A percentile compares a stretch with the other conserved stretches of the same genome.
Conservation (phyloP, 441 rosid species). For the Erodium texanum region DNA sequence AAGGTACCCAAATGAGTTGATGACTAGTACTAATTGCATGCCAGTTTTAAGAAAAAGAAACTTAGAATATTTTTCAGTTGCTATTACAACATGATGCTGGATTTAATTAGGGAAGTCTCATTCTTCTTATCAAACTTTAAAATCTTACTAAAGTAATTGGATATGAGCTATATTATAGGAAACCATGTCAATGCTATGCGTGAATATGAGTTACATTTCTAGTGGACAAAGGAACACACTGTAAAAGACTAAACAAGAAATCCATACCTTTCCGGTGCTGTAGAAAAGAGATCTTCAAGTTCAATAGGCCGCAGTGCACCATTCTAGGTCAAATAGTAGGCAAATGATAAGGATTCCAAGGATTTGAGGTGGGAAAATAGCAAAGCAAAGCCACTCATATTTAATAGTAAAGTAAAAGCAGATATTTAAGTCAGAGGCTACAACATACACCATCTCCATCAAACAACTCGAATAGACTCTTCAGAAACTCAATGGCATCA, state of each 20-base stretch:
- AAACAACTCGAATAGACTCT: constrained; percentile 42
- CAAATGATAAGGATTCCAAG: background rate
- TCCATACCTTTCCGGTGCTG: constrained; percentile 60
- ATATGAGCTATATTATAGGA: background rate
- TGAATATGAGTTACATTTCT: background rate
- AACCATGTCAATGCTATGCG: background rate
- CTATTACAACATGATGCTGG: background rate
- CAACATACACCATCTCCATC: constrained; percentile 48
- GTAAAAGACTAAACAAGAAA: background rate
- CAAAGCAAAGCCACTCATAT: background rate
- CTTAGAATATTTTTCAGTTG: background rate
- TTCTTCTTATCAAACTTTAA: background rate
- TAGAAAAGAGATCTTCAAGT: constrained; percentile 48
- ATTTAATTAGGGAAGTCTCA: background rate
- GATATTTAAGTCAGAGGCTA: background rate
- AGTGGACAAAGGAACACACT: background rate
- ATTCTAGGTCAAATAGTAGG: constrained; percentile 34
- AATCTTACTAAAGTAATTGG: background rate
- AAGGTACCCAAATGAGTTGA: background rate
- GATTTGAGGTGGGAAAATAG: background rate
- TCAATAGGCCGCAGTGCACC: constrained; percentile 46
- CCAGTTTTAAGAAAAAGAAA: background rate
- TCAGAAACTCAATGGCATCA: constrained; percentile 42
- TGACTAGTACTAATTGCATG: background rate
- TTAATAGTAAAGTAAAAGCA: no score